Conservation (phyloP, 352 stramenopile genomes). For the Pythium insidiosum region DNA sequence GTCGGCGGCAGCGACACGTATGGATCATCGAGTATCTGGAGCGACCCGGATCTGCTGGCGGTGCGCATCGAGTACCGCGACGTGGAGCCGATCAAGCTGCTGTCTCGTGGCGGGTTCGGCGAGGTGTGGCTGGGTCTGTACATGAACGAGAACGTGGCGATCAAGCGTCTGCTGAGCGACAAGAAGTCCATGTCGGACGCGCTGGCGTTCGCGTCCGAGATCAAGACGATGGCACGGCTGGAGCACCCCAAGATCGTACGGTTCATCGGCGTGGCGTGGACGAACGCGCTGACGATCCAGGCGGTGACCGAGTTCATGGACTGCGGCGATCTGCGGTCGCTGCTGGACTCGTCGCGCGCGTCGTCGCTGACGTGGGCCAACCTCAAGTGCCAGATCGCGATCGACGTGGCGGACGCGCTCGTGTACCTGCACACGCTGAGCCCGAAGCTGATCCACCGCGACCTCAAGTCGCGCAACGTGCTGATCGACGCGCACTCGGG, state of each 20-base stretch:
- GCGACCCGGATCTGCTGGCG: slow-evolving; percentile 50
- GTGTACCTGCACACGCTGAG: slow-evolving; percentile 68
- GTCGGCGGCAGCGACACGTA: slow-evolving; percentile 24
- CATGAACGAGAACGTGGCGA: slow-evolving; percentile 57
- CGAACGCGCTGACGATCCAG: slow-evolving; percentile 47
- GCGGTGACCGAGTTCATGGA: slow-evolving; percentile 67
- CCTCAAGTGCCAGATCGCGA: slow-evolving; percentile 59
- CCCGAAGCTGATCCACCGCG: slow-evolving; percentile 55
- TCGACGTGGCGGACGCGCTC: slow-evolving; percentile 57
- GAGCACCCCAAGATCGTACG: slow-evolving; percentile 59
- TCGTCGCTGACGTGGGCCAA: slow-evolving; percentile 44
- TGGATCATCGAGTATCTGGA: slow-evolving; percentile 49
- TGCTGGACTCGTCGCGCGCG: slow-evolving; percentile 29
- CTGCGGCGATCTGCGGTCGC: slow-evolving; percentile 43
- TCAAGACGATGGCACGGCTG: slow-evolving; percentile 45
- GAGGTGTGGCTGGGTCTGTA: slow-evolving; percentile 64
- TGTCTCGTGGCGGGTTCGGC: slow-evolving; percentile 57
- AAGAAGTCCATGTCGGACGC: slow-evolving; percentile 50
- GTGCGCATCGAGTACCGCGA: slow-evolving; percentile 48
- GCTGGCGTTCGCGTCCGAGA: slow-evolving; percentile 48
- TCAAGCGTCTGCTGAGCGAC: slow-evolving; percentile 47
- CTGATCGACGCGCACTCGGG: slow-evolving; percentile 45
- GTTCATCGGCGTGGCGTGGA: slow-evolving; percentile 69
- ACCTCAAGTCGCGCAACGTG: slow-evolving; percentile 66
- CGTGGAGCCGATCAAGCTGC: slow-evolving; percentile 40